Evolutionary conservation across 441 rosid species (phyloP), one percentile per base, ranked within the genome.

Genomic region (Eruca vesicaria): DNA sequence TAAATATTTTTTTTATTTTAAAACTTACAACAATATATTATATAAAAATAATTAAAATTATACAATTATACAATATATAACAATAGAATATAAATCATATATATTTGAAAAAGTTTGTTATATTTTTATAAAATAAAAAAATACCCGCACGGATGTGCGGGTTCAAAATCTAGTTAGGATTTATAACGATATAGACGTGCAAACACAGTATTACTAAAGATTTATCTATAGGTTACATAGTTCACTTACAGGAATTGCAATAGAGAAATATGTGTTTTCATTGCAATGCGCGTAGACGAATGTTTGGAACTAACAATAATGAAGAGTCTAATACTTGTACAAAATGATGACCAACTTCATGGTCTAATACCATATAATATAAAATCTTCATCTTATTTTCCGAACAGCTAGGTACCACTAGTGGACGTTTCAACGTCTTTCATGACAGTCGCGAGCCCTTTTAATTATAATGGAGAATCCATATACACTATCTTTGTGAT

Each of bases 341-440:
- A 69, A 76, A 76, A 63, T 76, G 59, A 63, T 69, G 71, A 69
- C 60, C 43, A 64, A 3, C 9, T 12, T 70, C 15, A 10, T 21
- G 63, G 66, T 69, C 71, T 28, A 41, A 69, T 36, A 70, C 80
- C 55, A 70, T 41, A 63, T 76, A 12, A 76, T 62, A 75, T 69
- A 21, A 43, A 63, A 31, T 6, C 52, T 56, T 63, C 66, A 56
- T 56, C 56, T 63, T 8, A 43, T 69, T 62, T 64, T 41, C 28
- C 9, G 57, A 53, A 68, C 79, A 68, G 74, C 20, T 75, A 68
- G 74, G 36, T 55, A 26, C 58, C 33, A 65, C 53, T 76, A 63
- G 75, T 70, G 79, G 79, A 76, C 75, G 62, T 69, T 69, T 69
- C 79, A 76, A 76, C 79, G 75, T 76, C 75, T 69, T 12, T 43